These are phyloP conservation scores for Ormosia emarginata DNA, from an alignment of 306 rosid genomes.

Conservation along the genomic window DNA sequence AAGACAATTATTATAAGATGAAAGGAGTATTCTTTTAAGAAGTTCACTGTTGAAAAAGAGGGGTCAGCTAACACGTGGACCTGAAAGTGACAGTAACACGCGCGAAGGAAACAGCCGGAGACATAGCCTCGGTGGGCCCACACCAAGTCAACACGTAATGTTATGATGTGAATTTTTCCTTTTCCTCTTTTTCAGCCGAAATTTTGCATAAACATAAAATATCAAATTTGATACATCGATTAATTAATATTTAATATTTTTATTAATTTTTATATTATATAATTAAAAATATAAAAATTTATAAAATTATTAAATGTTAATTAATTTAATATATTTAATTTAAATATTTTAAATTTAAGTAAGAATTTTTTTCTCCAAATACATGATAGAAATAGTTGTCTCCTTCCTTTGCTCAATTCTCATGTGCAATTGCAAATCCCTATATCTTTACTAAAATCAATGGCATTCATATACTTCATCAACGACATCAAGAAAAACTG, in stretches of 20 bases:
- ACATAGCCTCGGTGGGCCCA: slow-evolving; percentile 20
- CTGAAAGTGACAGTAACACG: slow-evolving; percentile 22
- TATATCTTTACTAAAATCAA: neutral
- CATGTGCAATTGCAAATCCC: neutral
- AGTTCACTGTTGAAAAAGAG: slow-evolving; percentile 18
- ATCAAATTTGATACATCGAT: too few species aligned
- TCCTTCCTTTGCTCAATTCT: neutral
- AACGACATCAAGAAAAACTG: neutral
- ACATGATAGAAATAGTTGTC: neutral
- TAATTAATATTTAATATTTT: too few species aligned
- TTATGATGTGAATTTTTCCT: neutral
- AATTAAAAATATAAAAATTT: too few species aligned
- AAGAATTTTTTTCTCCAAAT: too few species aligned
- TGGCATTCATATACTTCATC: neutral
- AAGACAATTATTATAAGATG: too few species aligned
- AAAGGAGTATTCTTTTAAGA: neutral
- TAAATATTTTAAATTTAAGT: too few species aligned
- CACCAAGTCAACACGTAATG: neutral
- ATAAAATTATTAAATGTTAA: too few species aligned
- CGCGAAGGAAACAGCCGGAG: slow-evolving; percentile 35
- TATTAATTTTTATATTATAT: too few species aligned
- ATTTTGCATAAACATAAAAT: too few species aligned
- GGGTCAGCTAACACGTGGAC: slow-evolving; percentile 11
- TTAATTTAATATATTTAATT: too few species aligned
- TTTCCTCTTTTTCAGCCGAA: too few species aligned